phyloP scores from a whole-genome alignment of 2,329 filamentous ascomycete species.

The Bertia moriformis region DNA sequence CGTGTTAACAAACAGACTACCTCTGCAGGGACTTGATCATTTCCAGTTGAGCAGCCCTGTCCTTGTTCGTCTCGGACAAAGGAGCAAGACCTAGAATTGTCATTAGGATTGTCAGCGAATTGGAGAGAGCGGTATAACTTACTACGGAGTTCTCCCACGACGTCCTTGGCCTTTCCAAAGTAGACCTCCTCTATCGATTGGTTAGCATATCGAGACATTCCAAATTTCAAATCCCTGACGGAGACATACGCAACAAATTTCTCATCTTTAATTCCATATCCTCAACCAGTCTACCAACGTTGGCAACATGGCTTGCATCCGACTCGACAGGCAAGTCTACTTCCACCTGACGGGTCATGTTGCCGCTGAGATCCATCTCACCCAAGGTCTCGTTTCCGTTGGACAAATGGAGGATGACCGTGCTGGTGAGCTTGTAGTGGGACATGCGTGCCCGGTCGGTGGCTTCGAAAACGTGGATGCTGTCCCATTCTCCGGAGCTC shows the following conservation, averaged over 20 bases:
- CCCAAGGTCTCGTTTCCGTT: slow-evolving; percentile 45
- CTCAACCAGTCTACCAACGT: slow-evolving; percentile 58
- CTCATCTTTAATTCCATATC: slow-evolving; percentile 72
- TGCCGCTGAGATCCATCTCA: slow-evolving; percentile 56
- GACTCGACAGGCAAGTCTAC: slow-evolving; percentile 53
- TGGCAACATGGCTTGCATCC: slow-evolving; percentile 56
- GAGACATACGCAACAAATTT: slow-evolving; percentile 37
- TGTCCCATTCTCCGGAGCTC: slow-evolving; percentile 55
- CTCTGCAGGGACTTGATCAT: background rate
- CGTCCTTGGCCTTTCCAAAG: slow-evolving; percentile 67
- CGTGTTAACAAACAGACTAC: too few relatives aligned
- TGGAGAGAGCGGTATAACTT: background rate
- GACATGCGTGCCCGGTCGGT: slow-evolving; percentile 54
- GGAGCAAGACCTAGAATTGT: background rate
- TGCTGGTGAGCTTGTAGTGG: slow-evolving; percentile 64
- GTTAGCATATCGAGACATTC: too few relatives aligned
- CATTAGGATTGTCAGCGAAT: background rate
- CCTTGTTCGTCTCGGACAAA: background rate
- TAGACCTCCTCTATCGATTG: slow-evolving; percentile 58
- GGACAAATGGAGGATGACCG: slow-evolving; percentile 57
- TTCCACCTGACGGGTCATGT: slow-evolving; percentile 64
- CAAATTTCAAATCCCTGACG: too few relatives aligned
- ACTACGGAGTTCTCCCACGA: slow-evolving; percentile 60
- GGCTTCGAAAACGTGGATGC: slow-evolving; percentile 64
- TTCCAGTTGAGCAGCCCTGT: background rate